These are phyloP conservation scores for Aspergillus hortae DNA, from an alignment of 2,329 filamentous ascomycete genomes.

Conservation along the genomic window DNA sequence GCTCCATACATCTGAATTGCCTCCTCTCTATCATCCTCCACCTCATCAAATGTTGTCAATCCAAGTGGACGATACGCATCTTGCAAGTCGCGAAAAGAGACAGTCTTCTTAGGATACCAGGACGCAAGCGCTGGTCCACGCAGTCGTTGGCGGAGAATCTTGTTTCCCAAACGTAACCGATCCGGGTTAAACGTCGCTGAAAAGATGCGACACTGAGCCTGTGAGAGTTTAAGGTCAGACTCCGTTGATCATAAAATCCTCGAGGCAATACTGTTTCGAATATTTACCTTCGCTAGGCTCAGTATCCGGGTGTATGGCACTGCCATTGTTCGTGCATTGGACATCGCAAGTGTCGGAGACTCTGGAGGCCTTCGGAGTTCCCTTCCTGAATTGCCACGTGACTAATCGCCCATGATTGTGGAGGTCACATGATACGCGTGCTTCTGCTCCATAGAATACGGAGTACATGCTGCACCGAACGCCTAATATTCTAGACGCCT, in stretches of 20 bases:
- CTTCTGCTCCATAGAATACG: no score
- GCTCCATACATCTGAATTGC: conserved; percentile 53
- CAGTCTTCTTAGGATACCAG: conserved; percentile 80
- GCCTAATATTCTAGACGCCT: no score
- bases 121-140: conserved; percentile 76
- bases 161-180: conserved; percentile 72
- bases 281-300: conserved; percentile 72
- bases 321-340: conserved; percentile 39
- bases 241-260: not conserved
- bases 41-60: conserved; percentile 68
- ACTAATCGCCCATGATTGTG: not conserved
- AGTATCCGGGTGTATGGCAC: conserved; percentile 52
- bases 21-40: conserved; percentile 76
- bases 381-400: not conserved
- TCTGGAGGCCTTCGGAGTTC: not conserved
- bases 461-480: no score
- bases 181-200: conserved; percentile 17
- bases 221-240: not conserved
- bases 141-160: conserved; percentile 83
- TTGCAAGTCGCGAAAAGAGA: conserved; percentile 70
- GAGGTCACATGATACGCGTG: conserved; percentile 1
- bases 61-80: conserved; percentile 62
- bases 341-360: not conserved
- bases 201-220: conserved; percentile 61
- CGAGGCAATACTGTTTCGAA: not conserved